These are phyloP conservation scores for Paulownia fortunei DNA, from an alignment of 257 asterid genomes.

Conservation along the genomic window DNA sequence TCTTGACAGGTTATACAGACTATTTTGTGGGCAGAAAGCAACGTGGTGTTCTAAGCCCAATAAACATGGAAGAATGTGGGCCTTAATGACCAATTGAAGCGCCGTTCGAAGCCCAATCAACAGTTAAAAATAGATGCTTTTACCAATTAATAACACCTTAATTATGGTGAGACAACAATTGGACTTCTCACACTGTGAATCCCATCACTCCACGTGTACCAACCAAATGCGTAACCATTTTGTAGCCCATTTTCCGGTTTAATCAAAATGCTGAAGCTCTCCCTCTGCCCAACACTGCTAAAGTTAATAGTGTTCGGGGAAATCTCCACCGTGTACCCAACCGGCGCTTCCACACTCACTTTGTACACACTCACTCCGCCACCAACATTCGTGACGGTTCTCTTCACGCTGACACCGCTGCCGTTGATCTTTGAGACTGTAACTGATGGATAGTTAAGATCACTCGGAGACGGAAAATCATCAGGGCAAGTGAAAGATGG, in stretches of 20 bases:
- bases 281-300: background rate
- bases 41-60: no score
- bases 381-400: slow-evolving; percentile 31
- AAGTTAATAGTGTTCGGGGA: slow-evolving; percentile 30
- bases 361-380: slow-evolving; percentile 3
- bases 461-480: background rate
- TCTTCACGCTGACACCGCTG: background rate
- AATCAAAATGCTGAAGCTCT: slow-evolving; percentile 25
- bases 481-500: slow-evolving; percentile 25
- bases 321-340: slow-evolving; percentile 33
- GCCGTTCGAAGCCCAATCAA: background rate
- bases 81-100: no score
- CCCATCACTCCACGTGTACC: slow-evolving; percentile 39
- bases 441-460: slow-evolving; percentile 34
- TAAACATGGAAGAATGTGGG: no score
- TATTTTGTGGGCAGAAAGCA: no score
- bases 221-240: slow-evolving; percentile 31
- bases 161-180: slow-evolving; percentile 15
- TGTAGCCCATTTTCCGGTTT: background rate
- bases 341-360: slow-evolving; percentile 21
- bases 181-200: slow-evolving; percentile 33
- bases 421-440: slow-evolving; percentile 13
- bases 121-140: background rate
- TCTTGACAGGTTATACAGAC: no score
- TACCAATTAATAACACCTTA: background rate